Evolutionary conservation across 345 rosid genomes (phyloP).

Genomic region (Pugionium cornutum): DNA sequence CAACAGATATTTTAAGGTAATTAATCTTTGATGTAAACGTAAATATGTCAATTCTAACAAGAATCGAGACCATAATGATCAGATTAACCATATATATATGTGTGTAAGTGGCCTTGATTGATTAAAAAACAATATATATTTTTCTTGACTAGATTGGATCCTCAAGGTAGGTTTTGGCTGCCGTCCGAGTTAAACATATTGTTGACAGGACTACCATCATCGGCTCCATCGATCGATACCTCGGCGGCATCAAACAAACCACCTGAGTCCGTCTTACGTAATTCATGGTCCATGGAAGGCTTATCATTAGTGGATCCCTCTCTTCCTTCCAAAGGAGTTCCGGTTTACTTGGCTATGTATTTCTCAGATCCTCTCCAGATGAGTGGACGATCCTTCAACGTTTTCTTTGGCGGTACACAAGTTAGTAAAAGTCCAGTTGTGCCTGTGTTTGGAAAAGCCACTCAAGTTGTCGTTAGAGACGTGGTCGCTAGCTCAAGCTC

Average conservation of each 20-base stretch:
- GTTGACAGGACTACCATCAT: background rate
- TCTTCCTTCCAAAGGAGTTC: slow-evolving; percentile 22
- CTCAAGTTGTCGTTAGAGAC: slow-evolving; percentile 29
- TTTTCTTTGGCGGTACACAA: slow-evolving; percentile 18
- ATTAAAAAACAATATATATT: background rate
- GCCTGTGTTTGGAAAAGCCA: slow-evolving; percentile 18
- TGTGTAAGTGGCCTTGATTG: too few species aligned
- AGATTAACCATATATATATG: too few species aligned
- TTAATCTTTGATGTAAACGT: too few species aligned
- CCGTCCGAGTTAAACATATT: background rate
- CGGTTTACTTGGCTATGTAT: slow-evolving; percentile 36
- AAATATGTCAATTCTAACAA: background rate
- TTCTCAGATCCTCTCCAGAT: slow-evolving; percentile 20
- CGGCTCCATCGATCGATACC: slow-evolving; percentile 19
- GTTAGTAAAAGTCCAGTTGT: slow-evolving; percentile 7
- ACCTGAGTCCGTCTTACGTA: slow-evolving; percentile 16
- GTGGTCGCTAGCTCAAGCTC: slow-evolving; percentile 23
- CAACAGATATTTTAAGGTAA: slow-evolving; percentile 14
- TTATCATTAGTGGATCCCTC: background rate
- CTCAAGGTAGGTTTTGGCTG: slow-evolving; percentile 27
- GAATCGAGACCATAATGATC: too few species aligned
- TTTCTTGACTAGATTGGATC: slow-evolving; percentile 23
- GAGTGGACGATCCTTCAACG: slow-evolving; percentile 18
- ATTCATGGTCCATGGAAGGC: background rate
- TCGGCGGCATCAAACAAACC: slow-evolving; percentile 36